Evolutionary conservation across 2,329 filamentous ascomycete genomes (phyloP).

Genomic region (Lachnellula hyalina): DNA sequence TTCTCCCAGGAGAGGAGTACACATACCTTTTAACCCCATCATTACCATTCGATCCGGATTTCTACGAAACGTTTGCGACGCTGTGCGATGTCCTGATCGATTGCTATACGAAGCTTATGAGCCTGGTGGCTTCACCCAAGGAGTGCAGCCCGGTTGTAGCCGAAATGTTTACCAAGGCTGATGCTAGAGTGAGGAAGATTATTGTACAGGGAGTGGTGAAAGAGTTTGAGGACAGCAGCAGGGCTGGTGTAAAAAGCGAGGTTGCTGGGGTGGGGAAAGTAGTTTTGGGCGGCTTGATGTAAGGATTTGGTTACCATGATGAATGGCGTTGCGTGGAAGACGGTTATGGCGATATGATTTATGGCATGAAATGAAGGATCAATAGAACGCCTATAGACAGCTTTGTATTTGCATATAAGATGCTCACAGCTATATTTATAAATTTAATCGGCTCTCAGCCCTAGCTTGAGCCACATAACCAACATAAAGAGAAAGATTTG

Average conservation of each 20-base stretch:
- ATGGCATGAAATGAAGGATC: constrained; percentile 14
- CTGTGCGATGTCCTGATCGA: constrained; percentile 94
- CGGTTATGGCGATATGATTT: constrained; percentile 13
- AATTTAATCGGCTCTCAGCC: constrained; percentile 6
- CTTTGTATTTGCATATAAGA: constrained; percentile 8
- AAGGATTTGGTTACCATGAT: constrained; percentile 12
- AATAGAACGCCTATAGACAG: neutral
- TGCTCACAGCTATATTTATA: constrained; percentile 10
- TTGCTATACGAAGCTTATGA: constrained; percentile 74
- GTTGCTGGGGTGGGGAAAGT: constrained; percentile 82
- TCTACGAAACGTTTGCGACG: constrained; percentile 92
- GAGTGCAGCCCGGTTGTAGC: constrained; percentile 66
- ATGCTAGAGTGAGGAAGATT: constrained; percentile 79
- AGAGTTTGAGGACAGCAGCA: constrained; percentile 87
- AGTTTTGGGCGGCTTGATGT: constrained; percentile 81
- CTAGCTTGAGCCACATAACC: neutral
- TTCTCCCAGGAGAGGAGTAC: constrained; percentile 81
- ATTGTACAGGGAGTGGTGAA: constrained; percentile 81
- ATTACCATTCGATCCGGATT: constrained; percentile 93
- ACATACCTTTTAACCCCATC: constrained; percentile 83
- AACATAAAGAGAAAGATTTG: constrained; percentile 11
- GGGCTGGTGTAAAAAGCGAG: constrained; percentile 71
- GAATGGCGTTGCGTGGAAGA: neutral
- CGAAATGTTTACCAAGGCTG: constrained; percentile 86
- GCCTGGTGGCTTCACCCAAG: constrained; percentile 68